These are phyloP conservation scores for Catharanthus roseus DNA, from an alignment of 257 asterid species.

Conservation along the genomic window DNA sequence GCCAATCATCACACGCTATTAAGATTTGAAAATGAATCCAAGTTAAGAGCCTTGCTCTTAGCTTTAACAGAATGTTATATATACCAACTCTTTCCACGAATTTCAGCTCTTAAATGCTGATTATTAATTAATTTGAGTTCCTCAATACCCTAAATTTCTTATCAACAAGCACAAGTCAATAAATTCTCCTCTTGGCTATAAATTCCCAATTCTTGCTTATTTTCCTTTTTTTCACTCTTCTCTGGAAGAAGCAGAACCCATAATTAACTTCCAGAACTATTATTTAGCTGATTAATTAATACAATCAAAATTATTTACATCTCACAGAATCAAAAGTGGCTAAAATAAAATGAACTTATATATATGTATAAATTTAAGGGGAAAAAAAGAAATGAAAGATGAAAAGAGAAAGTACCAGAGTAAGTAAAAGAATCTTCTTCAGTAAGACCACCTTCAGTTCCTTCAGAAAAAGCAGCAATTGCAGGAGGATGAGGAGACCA, in stretches of 20 bases:
- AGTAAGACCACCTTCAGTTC: conserved; percentile 45
- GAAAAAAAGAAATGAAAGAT: not conserved
- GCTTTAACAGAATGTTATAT: no score
- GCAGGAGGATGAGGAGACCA: conserved; percentile 16
- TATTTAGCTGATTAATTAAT: not conserved
- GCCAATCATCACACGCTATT: not conserved
- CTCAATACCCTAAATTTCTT: not conserved
- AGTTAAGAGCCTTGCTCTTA: no score
- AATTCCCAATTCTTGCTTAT: not conserved
- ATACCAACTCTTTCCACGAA: no score
- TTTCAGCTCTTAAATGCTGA: no score
- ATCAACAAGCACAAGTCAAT: not conserved
- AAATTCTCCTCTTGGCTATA: not conserved
- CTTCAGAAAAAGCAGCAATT: conserved; percentile 62
- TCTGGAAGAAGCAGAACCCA: not conserved
- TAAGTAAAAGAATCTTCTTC: conserved; percentile 51
- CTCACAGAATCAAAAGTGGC: no score
- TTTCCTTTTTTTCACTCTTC: not conserved
- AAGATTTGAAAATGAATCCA: not conserved
- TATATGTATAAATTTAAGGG: no score
- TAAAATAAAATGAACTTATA: no score
- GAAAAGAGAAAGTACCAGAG: conserved; percentile 35
- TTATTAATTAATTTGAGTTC: not conserved
- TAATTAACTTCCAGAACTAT: not conserved
- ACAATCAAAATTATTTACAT: not conserved